Conservation (phyloP, 2,329 filamentous ascomycete species). For the Colletotrichum nymphaeae region DNA sequence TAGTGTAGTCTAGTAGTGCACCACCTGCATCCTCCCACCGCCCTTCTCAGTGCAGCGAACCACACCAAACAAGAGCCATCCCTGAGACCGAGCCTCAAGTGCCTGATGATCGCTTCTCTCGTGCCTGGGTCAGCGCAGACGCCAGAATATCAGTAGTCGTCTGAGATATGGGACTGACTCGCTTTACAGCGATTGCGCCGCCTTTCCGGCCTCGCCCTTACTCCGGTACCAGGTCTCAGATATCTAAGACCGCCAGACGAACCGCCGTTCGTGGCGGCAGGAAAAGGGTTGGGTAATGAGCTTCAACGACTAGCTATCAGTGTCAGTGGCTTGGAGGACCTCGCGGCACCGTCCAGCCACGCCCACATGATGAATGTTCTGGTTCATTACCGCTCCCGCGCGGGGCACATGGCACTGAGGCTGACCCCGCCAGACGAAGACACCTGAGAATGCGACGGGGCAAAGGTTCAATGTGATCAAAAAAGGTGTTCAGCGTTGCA, state of each 20-base stretch:
- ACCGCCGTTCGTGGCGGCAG: constrained; percentile 8
- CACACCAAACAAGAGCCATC: constrained; percentile 23
- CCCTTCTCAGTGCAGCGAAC: constrained; percentile 10
- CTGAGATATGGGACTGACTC: constrained; percentile 24
- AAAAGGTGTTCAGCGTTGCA: constrained; percentile 29
- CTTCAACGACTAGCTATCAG: constrained; percentile 4
- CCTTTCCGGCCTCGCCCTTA: constrained; percentile 12
- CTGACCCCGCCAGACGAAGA: constrained; percentile 25
- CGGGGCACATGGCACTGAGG: constrained; percentile 26
- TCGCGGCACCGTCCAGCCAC: constrained; percentile 14
- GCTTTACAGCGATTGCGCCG: constrained; percentile 18
- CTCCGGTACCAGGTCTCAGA: not conserved
- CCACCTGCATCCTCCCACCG: constrained; percentile 34
- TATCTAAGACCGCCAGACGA: constrained; percentile 13
- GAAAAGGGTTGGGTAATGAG: constrained; percentile 13
- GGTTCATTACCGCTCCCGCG: constrained; percentile 22
- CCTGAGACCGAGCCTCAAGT: constrained; percentile 33
- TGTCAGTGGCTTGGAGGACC: not conserved
- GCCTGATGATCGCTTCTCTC: constrained; percentile 31
- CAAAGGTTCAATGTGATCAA: not conserved
- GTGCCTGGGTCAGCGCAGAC: constrained; percentile 32
- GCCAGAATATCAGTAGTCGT: not conserved
- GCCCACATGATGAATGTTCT: constrained; percentile 20
- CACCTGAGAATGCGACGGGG: not conserved
- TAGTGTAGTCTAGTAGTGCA: not conserved